Evolutionary conservation across 805 yeast genomes (phyloP), one percentile per base, ranked within the genome.

Genomic region (Myxozyma melibiosi): DNA sequence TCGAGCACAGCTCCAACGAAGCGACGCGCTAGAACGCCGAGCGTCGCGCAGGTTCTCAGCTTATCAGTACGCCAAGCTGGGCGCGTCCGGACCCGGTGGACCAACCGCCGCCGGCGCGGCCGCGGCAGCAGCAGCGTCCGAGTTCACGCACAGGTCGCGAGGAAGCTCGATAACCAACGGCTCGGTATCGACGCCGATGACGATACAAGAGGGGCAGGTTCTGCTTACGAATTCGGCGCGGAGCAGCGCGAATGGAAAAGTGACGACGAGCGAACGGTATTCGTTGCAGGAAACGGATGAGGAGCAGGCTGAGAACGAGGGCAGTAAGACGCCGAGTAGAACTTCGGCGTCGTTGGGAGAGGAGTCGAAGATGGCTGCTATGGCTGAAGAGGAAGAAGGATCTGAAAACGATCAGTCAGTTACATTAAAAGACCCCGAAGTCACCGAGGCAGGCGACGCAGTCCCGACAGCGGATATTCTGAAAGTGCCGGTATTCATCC

Each of bases 1-100:
- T 0, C 75, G 91, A 28, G 77, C 84, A 0, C 88, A 88, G 64
- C 76, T 92, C 8, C 96, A 92, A 67, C 84, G 85, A 44, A 89
- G 91, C 2, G 88, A 88, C 46, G 86, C 88, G 2, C 75, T 94
- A 31, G 95, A 86, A 74, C 80, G 99, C 64, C 80, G 97, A 60
- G 99, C 98, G 0, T 91, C 97, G 0, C 86, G 92, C 65, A 77
- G 99, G 53, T 92, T 86, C 68, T 90, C 97, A 4, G 97, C 97
- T 0, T 92, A 91, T 60, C 98, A 92, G 67, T 85, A 85, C 72
- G 89, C 95, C 1, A 88, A 86, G 66, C 76, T 88, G 9, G 76
- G 63, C 2, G 62, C 46, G 20, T 30, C 52, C 13, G 60, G 50
- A 1, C 43, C 55, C 5, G 37, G 50, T 16, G 49, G 9, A 6